Evolutionary conservation across 208 protist genomes (phyloP), one percentile per base, ranked within the genome.

Genomic region (Vickermania spadyakhi): DNA sequence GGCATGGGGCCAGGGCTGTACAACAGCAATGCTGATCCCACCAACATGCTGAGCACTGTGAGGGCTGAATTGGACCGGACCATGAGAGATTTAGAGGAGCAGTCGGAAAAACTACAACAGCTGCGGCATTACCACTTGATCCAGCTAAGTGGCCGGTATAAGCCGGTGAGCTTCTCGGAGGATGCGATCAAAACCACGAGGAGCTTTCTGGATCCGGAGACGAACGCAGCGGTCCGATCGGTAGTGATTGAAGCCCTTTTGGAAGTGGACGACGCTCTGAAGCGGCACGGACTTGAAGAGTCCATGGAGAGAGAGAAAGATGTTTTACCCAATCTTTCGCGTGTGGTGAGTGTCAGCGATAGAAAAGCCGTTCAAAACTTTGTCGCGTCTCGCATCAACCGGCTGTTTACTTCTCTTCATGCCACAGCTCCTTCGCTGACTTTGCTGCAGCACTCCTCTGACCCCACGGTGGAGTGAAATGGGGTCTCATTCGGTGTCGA

Each of bases 171-270:
- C 41, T 52, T 75, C 7, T 56, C 68, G 56, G 49, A 65, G 31
- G 64, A 79, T 29, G 60, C 68, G 18, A 18, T 81, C 25, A 52
- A 59, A 67, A 77, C 73, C 13, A 75, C 73, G 2, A 60, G 74
- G 49, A 82, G 71, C 36, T 71, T 72, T n/a, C 60, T 81, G 3
- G 82, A 89, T 62, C 60, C 60, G 5, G 82, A 89, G 23, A 89
- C 76, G 4, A 85, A 70, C 56, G 73, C 76, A 26, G 82, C 82
- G 42, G 75, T 89, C 60, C 72, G 78, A 0, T 55, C 70, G 0
- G 66, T 74, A 26, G 78, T 89, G 13, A 60, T 86, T 28, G 69
- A 83, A 23, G 60, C 78, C 25, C 52, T 86, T 52, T 7, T 83
- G 30, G 68, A 80, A 63, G 73, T 89, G 30, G 68, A 74, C 36